A percentile compares a stretch with the other conserved stretches of the same genome.
phyloP scores from a whole-genome alignment of 441 rosid species.

The Capsella rubella region DNA sequence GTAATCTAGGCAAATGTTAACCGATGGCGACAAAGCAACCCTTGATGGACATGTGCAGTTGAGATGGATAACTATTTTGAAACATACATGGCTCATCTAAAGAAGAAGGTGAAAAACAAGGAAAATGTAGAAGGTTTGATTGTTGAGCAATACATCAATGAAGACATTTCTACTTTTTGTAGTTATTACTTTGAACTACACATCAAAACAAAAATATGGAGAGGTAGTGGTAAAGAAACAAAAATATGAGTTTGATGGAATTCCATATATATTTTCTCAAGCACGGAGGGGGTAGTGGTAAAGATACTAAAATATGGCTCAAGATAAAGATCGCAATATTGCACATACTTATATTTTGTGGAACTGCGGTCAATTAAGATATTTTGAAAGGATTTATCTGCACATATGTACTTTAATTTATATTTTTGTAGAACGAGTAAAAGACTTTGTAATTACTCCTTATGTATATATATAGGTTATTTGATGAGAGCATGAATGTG shows the following conservation, averaged over 20 bases:
- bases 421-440: not conserved
- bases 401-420: not conserved
- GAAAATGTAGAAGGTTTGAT: not conserved
- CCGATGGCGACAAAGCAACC: not conserved
- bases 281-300: not conserved
- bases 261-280: not conserved
- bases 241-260: not conserved
- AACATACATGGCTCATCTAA: not conserved
- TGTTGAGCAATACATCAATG: conserved; percentile 21
- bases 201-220: not conserved
- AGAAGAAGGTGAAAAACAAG: conserved; percentile 8
- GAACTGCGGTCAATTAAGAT: not conserved
- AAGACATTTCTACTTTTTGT: conserved; percentile 2
- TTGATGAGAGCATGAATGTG: not conserved
- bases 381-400: not conserved
- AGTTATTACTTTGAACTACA: conserved; percentile 14
- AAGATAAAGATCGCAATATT: not conserved
- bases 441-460: not conserved
- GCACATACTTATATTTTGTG: not conserved
- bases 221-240: not conserved
- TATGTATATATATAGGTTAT: not conserved
- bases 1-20: too few species aligned
- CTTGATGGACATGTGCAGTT: conserved; percentile 2
- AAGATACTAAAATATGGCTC: not conserved
- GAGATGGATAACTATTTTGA: conserved; percentile 17